Evolutionary conservation across 2,329 filamentous ascomycete species (phyloP), one percentile per base, ranked within the genome.

Genomic region (Arthrinium puccinioides): DNA sequence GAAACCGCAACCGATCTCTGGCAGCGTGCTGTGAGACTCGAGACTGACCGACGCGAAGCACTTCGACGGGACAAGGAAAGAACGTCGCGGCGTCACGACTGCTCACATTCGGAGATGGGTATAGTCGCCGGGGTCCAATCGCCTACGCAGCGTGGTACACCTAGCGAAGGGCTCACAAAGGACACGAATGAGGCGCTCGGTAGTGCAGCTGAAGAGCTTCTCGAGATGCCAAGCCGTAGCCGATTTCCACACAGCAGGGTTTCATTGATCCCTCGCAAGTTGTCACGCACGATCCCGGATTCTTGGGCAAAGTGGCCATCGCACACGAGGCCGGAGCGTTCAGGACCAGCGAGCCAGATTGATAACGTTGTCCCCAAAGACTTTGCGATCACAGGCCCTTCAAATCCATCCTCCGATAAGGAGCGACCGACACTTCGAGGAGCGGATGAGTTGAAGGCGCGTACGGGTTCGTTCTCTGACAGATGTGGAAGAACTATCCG

Each of bases 251-350:
- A n/a, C n/a, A n/a, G n/a, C 19, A 23, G 37, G 34, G 23, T 27
- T n/a, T n/a, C 37, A 18, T 39, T 41, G 19, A 53, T 45, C 9
- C 51, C 53, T 21, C 54, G 54, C 10, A 45, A 43, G 31, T n/a
- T n/a, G n/a, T n/a, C n/a, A n/a, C n/a, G n/a, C n/a, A n/a, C n/a
- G n/a, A n/a, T n/a, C n/a, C n/a, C n/a, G n/a, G n/a, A n/a, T n/a
- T n/a, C 54, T 8, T 59, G 55, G 55, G 53, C 55, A 20, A 57
- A 47, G 36, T 59, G 55, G 55, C 54, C 55, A 14, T 59, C 54
- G 5, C 51, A 55, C 40, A 52, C 51, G 33, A 53, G 54, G 3
- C 35, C 44, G 5, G 45, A 53, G 37, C 51, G 55, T 37, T 48
- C 45, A 21, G 49, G 49, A 11, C 37, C 47, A n/a, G 55, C 55